Base-by-base conservation (phyloP, 2,329 filamentous ascomycete species). In the Lecanoromycetidae sp. region DNA sequence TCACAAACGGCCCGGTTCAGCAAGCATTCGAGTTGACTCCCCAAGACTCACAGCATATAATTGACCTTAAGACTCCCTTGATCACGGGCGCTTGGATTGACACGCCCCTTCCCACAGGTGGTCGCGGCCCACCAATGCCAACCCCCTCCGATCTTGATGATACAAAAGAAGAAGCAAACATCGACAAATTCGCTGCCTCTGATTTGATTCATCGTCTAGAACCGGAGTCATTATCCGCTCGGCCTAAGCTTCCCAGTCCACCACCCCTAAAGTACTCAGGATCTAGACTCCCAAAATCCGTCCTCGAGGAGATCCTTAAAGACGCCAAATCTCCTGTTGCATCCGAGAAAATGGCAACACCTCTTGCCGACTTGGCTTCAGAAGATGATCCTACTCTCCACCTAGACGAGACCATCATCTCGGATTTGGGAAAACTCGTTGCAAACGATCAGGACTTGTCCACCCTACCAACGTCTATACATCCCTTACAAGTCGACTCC, bases 71-170 rank as follows among this genome's bases (percentile, higher is more conserved):
- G 30, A 71, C 69, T 3, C 68, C 69, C 10, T 55, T 65, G 2
- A 67, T 71, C 5, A 70, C 64, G 37, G 69, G 69, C 20, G 69
- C 64, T 20, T 71, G 69, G 69, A 57, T 71, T 26, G 69, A 71
- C 34, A 72, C 69, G 3, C 68, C 53, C 15, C 46, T 53, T n/a
- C 53, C 51, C 20, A 48, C 48, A 15, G 39, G 46, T 17, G 48
- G 44, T 19, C 48, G 48, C 22, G 51, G 52, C 10, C 48, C 49
- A 10, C 45, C 51, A 29, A 41, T 52, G 44, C 49, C 49, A 27
- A 52, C 49, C 13, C 46, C 49, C 20, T 35, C 32, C 4, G 39
- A 50, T n/a, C 15, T 27, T 17, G 43, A 50, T 7, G 39, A 49
- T 5, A 36, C 42, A 23, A 44, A 49, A 26, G 43, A 49, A 26